Evolutionary conservation across 2,329 filamentous ascomycete genomes (phyloP).

Genomic region (Fusarium albosuccineum): DNA sequence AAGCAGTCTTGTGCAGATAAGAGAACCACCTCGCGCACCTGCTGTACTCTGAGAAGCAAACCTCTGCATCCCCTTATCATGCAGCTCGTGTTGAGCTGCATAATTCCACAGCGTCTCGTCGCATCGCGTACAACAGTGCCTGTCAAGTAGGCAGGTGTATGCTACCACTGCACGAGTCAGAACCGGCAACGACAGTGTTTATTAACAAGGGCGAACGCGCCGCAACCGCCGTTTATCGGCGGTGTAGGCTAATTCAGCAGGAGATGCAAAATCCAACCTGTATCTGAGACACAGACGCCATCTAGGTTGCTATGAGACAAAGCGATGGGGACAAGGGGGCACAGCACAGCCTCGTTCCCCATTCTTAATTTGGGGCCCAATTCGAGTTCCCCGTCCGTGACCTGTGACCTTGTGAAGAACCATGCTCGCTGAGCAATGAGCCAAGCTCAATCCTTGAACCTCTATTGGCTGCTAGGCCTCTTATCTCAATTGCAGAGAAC

Average conservation of each 20-base stretch:
- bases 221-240: not conserved
- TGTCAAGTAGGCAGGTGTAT: not conserved
- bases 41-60: not conserved
- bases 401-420: too few species aligned
- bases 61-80: not conserved
- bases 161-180: conserved; percentile 1
- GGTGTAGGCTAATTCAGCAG: not conserved
- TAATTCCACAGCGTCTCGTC: not conserved
- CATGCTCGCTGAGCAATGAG: too few species aligned
- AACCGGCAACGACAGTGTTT: not conserved
- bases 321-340: not conserved
- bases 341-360: conserved; percentile 1
- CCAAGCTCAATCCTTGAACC: too few species aligned
- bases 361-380: not conserved
- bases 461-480: too few species aligned
- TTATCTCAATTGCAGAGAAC: too few species aligned
- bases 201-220: not conserved
- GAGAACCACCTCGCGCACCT: not conserved
- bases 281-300: not conserved
- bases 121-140: not conserved
- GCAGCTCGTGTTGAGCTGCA: not conserved
- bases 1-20: conserved; percentile 7
- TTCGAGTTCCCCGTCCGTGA: not conserved
- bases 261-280: not conserved
- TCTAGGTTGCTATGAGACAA: not conserved